Evolutionary conservation across 805 yeast species (phyloP), one percentile per base, ranked within the genome.

Genomic region (Danielozyma ontarioensis): DNA sequence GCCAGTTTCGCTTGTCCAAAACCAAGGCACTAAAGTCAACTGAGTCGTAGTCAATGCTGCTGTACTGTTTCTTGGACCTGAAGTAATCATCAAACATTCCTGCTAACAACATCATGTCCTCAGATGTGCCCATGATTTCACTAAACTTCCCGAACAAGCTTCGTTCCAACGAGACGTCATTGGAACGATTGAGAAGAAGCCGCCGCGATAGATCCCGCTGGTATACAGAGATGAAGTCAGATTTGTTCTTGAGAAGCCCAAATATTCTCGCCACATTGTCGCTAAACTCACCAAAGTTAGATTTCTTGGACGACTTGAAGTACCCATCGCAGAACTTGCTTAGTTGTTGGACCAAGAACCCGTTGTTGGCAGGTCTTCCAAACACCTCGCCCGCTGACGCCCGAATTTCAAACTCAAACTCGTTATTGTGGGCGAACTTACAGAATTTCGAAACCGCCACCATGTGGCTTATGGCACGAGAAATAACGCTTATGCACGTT

Each of bases 1-100:
- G 71, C 72, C 72, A 66, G 25, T 53, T 41, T n/a, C 52, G 45
- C 37, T 53, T 53, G 30, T 61, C 64, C 22, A 62, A 48, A 4
- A 64, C 49, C 34, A 64, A 41, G 1, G 62, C 60, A 26, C 35
- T 45, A 41, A 64, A 63, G 12, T 53, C 59, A 22, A 52, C 32
- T 10, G 24, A 28, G 4, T 30, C 24, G 3, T 19, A 25, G 10
- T n/a, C 15, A 4, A 34, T 30, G 13, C 15, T 17, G 17, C 23
- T 31, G 32, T 51, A 52, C 5, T 38, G 38, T 2, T 39, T 30
- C 19, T 37, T 42, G 3, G 66, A 54, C 1, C 30, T 23, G 13
- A 39, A 38, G 32, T 62, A 41, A 34, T 65, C 70, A n/a, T 50
- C 39, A 26, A 64, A 57, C 67, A 66, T 64, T 1, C 43, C 48